These are phyloP conservation scores for Styphnolobium japonicum DNA, from an alignment of 306 rosid genomes.

Conservation along the genomic window DNA sequence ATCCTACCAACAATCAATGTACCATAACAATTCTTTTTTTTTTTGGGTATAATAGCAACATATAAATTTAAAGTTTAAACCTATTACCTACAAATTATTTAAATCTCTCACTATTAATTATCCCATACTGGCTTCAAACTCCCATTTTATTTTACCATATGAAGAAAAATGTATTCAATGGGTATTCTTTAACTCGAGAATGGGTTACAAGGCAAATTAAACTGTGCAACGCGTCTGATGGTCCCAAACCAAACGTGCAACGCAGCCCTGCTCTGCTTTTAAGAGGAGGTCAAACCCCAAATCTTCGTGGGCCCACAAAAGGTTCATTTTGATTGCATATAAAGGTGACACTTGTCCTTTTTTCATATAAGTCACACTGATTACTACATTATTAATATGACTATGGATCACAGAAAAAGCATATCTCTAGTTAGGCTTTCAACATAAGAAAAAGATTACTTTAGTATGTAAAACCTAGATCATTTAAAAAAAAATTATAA, in stretches of 20 bases:
- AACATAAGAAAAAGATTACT: too few relatives aligned
- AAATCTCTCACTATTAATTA: too few relatives aligned
- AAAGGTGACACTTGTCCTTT: slow-evolving; percentile 41
- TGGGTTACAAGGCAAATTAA: neutral
- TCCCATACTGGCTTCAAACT: too few relatives aligned
- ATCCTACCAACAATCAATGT: too few relatives aligned
- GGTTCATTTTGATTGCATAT: slow-evolving; percentile 12
- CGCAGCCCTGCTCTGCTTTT: neutral
- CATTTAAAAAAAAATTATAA: too few relatives aligned
- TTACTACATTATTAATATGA: neutral
- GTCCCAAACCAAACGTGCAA: slow-evolving; percentile 44
- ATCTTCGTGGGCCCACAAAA: slow-evolving; percentile 22
- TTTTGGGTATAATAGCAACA: too few relatives aligned
- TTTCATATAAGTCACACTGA: slow-evolving; percentile 22
- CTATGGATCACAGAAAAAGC: neutral
- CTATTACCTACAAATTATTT: too few relatives aligned
- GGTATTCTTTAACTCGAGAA: neutral
- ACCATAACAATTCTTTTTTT: too few relatives aligned
- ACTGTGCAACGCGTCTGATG: neutral
- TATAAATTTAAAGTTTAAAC: too few relatives aligned
- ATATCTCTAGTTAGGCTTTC: neutral
- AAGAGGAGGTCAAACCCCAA: slow-evolving; percentile 38
- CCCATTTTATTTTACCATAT: too few relatives aligned
- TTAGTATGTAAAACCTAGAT: too few relatives aligned
- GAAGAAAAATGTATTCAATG: too few relatives aligned